Base-by-base conservation (phyloP, 768 basidiomycete genomes). In the Tremella yokohamensis region DNA sequence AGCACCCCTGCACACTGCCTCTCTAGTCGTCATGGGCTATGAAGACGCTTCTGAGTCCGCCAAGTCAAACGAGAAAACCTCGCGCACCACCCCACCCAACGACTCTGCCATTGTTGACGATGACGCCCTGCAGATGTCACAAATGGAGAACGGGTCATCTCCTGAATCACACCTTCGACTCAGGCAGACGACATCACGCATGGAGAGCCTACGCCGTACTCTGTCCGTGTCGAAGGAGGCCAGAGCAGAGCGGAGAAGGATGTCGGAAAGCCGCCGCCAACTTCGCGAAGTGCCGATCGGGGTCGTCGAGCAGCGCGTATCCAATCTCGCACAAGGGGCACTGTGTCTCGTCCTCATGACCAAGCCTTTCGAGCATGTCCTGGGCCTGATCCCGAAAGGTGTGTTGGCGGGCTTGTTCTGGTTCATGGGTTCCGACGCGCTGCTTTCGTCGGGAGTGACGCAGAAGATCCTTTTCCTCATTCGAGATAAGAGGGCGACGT, bases 231-330 rank as follows among this genome's bases (percentile, higher is more conserved):
- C 29, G 29, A 34, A 34, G 29, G 29, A 4, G 11, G 29, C 29
- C 29, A 4, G 29, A 34, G 29, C 29, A 34, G 29, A 34, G 11
- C 29, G 29, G 11, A 34, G 29, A 34, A 34, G 29, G 11, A 34
- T 34, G 29, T 34, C 29, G 42, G 42, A 45, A 15, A 22, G 22
- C 22, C n/a, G 42, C n/a, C n/a, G 42, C n/a, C 42, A 45, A 22
- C 22, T 45, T 37, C 70, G 74, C 47, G 76, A 79, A 57, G 71
- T 77, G 2, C 72, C 78, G n/a, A 70, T 78, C 0, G 83, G 83
- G 0, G 88, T 96, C 1, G 88, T 96, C 3, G 92, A 97, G 72
- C 92, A 96, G 76, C 82, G 92, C n/a, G 84, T 90, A 11, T 93
- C 90, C 8, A 93, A 96, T 72, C 81, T 96, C 18, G 86, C 85